These are phyloP conservation scores for Colletotrichum kahawae DNA, from an alignment of 2,329 filamentous ascomycete genomes.

Conservation along the genomic window DNA sequence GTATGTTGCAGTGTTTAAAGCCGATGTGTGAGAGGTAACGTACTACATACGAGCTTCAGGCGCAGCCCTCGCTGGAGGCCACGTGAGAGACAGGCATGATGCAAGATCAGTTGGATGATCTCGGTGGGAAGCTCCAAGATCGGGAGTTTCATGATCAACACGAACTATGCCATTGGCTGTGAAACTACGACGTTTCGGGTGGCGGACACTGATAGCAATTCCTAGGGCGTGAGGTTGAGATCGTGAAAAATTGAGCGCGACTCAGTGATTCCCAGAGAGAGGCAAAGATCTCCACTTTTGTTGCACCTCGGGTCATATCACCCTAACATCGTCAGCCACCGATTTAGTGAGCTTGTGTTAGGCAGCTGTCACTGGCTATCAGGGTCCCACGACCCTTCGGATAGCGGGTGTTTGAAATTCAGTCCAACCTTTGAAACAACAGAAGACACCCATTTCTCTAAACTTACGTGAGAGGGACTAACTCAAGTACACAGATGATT, in stretches of 20 bases:
- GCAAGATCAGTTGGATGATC: neutral
- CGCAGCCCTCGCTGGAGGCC: neutral
- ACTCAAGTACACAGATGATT: neutral
- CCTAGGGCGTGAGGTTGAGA: neutral
- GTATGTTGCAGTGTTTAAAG: neutral
- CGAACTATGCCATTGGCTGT: neutral
- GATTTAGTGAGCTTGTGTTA: fast-evolving
- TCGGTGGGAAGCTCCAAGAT: neutral
- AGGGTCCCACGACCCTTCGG: neutral
- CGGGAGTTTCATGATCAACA: neutral
- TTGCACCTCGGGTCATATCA: fast-evolving
- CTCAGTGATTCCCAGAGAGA: neutral
- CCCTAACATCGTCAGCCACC: neutral
- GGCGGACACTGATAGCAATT: neutral
- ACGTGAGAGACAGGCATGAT: neutral
- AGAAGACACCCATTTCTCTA: neutral
- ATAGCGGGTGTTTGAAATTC: neutral
- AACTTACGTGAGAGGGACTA: neutral
- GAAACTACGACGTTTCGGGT: neutral
- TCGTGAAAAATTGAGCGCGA: neutral
- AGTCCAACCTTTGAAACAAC: neutral
- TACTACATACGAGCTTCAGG: neutral
- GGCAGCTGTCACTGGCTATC: neutral
- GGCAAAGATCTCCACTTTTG: neutral
- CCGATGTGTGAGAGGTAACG: neutral